Evolutionary conservation across 208 protist species (phyloP), one percentile per base, ranked within the genome.

Genomic region (Wallacemonas sp.): DNA sequence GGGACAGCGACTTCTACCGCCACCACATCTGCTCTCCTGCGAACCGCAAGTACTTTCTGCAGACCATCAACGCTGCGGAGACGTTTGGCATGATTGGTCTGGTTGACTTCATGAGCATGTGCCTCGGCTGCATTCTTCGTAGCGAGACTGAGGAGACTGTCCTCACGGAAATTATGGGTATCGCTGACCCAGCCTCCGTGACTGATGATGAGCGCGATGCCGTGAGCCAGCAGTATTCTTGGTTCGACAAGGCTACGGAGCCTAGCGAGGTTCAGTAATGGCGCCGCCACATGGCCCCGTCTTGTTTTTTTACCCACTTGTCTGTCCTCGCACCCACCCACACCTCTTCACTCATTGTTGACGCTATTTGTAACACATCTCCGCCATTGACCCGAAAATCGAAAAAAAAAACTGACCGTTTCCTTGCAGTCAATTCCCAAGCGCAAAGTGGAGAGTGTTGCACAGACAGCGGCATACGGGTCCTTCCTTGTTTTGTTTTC

Each of bases 91-190:
- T 95, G 70, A 63, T 80, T 26, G 88, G 85, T 36, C 65, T 95
- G 17, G 68, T 90, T 36, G 81, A 91, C 44, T 91, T 92, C 52
- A 79, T 92, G 71, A 70, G 64, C 48, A 73, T 89, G 58, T 80
- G 67, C 34, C 67, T 95, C 29, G 76, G 88, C 57, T 95, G 88
- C 80, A 88, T 83, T 54, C 73, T 95, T 3, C 83, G 88, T 49
- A 73, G 68, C 62, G 81, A 87, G 41, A 76, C 83, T 32, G 80
- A 91, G 24, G 29, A 48, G 44, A 68, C 52, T 21, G 76, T 87
- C 27, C 78, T 88, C 26, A 68, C 79, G 56, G 76, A 83, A 24
- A 65, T 88, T 24, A 85, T 93, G 78, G 83, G 84, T 17, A 39
- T 87, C 17, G 56, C 72, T 34, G 75, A 83, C 26, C 70, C 79